Base-by-base conservation (phyloP, 208 protist genomes). In the Strigomonas culicis region DNA sequence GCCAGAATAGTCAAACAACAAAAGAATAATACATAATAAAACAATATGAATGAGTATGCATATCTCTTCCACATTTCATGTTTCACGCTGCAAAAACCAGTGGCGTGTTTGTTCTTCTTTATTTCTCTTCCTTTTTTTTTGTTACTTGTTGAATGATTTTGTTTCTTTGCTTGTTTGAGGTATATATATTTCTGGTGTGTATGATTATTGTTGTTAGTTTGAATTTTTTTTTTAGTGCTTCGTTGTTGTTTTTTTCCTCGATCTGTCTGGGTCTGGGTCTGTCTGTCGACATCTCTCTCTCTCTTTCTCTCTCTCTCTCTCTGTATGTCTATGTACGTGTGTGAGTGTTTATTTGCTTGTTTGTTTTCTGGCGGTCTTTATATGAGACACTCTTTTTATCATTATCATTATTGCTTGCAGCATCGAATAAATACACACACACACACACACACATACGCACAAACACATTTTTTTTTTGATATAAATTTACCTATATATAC, bases 61-160 rank as follows among this genome's bases (percentile, higher is more conserved):
- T 43, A 24, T 31, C 30, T 61, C 56, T 30, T 22, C 27, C 19
- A 15, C 53, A 32, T 59, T 59, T 59, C 53, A 32, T 59, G 21
- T 32, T 43, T 4, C 11, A 32, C 30, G 27, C 32, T 31, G 7
- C 11, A 6, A 53, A 13, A 8, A 6, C 4, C 32, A 59, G 22
- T 19, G 6, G 17, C 55, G 34, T 62, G 17, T 62, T 28, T 68
- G 24, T 56, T 46, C 8, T 28, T 66, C 21, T 47, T 66, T 32
- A 31, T 31, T 49, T 27, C 22, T 66, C 58, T 58, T 52, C 19
- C n/a, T 66, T 6, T 21, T 58, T 41, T 55, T 55, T 57, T 66
- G 15, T 56, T 17, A 24, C 58, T 66, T 17, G 11, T 6, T 19
- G 22, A 30, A 24, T 25, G 39, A 28, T n/a, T 59, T 28, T 7